Percentiles rank a stretch among this genome's conserved stretches.
Evolutionary conservation across 495 filamentous ascomycete genomes (phyloP).

Genomic region (Neurospora pannonica): DNA sequence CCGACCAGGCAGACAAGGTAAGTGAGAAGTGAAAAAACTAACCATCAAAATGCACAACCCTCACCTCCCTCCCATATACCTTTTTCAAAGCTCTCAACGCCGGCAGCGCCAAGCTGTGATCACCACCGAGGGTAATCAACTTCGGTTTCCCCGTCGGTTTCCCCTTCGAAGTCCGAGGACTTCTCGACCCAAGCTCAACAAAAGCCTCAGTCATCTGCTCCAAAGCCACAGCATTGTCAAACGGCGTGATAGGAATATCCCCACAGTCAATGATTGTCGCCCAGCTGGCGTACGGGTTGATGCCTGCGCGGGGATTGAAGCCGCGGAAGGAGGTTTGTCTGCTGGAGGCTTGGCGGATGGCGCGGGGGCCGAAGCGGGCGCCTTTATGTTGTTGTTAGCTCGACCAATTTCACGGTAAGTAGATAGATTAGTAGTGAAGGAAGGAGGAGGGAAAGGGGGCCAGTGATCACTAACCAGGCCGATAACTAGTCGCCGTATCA

Average conservation of each 20-base stretch:
- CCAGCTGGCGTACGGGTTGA: constrained; percentile 71
- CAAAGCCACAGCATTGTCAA: constrained; percentile 68
- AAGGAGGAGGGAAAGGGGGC: too few species aligned
- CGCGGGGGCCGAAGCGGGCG: constrained; percentile 72
- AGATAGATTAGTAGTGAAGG: too few species aligned
- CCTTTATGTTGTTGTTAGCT: constrained; percentile 28
- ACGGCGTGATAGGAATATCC: constrained; percentile 71
- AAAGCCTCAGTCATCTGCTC: constrained; percentile 72
- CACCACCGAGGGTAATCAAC: constrained; percentile 71
- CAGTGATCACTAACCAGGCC: constrained; percentile 61
- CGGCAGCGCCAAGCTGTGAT: constrained; percentile 70
- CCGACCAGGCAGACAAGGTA: too few species aligned
- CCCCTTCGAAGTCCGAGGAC: constrained; percentile 6
- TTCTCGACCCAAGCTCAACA: constrained; percentile 33
- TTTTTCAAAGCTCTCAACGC: constrained; percentile 63
- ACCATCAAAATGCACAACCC: constrained; percentile 77
- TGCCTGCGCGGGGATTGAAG: constrained; percentile 66
- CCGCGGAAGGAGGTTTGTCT: constrained; percentile 62
- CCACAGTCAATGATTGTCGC: constrained; percentile 71
- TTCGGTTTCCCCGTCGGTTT: constrained; percentile 39
- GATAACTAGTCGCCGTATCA: constrained; percentile 72
- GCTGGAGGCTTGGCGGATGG: constrained; percentile 69
- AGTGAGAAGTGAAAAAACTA: constrained; percentile 10
- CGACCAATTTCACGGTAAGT: too few species aligned
- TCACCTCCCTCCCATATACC: constrained; percentile 59